Percentiles rank a stretch among this genome's conserved stretches.
These are phyloP conservation scores for Lentinula novae-zelandiae DNA, from an alignment of 1,284 basidiomycete species.

Conservation along the genomic window DNA sequence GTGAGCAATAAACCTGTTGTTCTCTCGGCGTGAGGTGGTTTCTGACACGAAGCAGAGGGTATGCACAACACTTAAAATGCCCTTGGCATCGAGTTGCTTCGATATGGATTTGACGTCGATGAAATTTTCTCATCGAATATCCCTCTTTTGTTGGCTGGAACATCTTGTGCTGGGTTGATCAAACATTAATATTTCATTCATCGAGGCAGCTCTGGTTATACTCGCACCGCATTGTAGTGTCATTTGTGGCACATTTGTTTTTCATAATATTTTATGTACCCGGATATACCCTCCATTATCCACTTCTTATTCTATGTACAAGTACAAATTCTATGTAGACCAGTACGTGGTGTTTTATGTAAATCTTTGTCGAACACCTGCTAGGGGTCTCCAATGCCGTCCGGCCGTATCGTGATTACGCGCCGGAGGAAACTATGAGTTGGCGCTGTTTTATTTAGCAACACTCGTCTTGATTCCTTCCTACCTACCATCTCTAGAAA, in stretches of 20 bases:
- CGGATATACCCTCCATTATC: neutral
- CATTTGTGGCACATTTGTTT: neutral
- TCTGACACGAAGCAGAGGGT: constrained; percentile 22
- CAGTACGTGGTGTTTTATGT: too few species aligned
- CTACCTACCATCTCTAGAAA: constrained; percentile 16
- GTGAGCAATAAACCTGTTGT: constrained; percentile 35
- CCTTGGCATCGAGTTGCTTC: neutral
- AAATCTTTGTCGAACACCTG: neutral
- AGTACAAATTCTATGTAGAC: neutral
- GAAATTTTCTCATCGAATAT: neutral
- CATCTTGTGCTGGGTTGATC: neutral
- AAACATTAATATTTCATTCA: too few species aligned
- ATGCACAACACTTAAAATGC: constrained; percentile 26
- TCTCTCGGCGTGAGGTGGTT: neutral
- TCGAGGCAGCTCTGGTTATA: too few species aligned
- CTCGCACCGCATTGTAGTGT: neutral
- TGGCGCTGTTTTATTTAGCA: neutral
- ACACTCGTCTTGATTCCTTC: neutral
- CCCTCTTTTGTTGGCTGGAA: neutral
- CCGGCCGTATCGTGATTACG: neutral
- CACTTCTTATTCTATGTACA: neutral
- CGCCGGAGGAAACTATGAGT: neutral
- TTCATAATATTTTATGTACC: neutral
- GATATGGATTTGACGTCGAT: neutral
- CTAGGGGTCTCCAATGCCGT: neutral